phyloP scores from a whole-genome alignment of 129 eudicot genomes.

The Escallonia rubra region DNA sequence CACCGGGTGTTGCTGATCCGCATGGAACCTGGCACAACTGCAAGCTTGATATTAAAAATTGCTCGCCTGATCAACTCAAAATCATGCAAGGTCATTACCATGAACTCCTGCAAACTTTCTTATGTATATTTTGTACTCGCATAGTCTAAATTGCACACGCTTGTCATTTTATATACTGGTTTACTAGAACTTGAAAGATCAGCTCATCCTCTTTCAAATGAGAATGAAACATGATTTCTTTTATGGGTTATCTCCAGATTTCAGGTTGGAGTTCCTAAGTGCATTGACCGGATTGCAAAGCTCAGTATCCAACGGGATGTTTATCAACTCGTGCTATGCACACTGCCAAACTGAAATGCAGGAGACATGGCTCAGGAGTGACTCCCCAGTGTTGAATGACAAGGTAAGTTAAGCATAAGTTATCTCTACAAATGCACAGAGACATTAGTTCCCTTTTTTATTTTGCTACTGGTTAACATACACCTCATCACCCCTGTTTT shows the following conservation, averaged over 20 bases:
- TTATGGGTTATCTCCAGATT: slow-evolving; percentile 29
- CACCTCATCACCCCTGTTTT: neutral
- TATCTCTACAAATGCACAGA: too few species aligned
- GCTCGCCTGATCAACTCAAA: slow-evolving; percentile 58
- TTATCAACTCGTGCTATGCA: slow-evolving; percentile 85
- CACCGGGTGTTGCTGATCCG: slow-evolving; percentile 88
- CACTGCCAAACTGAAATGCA: slow-evolving; percentile 94
- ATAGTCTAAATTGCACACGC: neutral
- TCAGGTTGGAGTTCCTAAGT: slow-evolving; percentile 50
- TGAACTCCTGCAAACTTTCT: neutral
- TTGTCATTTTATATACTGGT: too few species aligned
- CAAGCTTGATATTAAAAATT: slow-evolving; percentile 52
- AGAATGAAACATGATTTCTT: too few species aligned
- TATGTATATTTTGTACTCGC: neutral
- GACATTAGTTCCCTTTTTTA: too few species aligned
- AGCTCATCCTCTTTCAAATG: neutral
- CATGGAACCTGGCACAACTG: slow-evolving; percentile 77
- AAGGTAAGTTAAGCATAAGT: slow-evolving; percentile 34
- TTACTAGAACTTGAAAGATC: too few species aligned
- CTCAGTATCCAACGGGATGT: slow-evolving; percentile 62
- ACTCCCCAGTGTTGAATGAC: slow-evolving; percentile 58
- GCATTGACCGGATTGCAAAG: slow-evolving; percentile 43
- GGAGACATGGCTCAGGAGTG: slow-evolving; percentile 78
- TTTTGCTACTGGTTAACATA: too few species aligned
- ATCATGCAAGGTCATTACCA: slow-evolving; percentile 53